phyloP scores from a whole-genome alignment of 2,329 filamentous ascomycete genomes.

The Venturia asperata region DNA sequence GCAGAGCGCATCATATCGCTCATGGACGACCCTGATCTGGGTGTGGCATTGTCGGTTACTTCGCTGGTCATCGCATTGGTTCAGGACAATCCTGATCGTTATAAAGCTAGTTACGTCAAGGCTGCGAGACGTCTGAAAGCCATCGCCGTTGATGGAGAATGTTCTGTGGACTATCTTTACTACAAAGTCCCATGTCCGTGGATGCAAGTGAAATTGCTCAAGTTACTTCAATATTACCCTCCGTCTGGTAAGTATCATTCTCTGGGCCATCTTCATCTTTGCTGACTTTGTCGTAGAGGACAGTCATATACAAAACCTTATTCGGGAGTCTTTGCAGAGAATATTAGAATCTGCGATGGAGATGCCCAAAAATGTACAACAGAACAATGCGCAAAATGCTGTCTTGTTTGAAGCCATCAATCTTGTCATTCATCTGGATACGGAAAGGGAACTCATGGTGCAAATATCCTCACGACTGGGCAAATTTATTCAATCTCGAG shows the following conservation, averaged over 20 bases:
- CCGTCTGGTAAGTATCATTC: constrained; percentile 63
- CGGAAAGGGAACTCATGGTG: constrained; percentile 88
- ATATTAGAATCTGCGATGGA: constrained; percentile 90
- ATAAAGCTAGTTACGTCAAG: constrained; percentile 90
- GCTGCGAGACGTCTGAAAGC: constrained; percentile 83
- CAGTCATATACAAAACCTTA: constrained; percentile 81
- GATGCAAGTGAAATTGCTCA: constrained; percentile 91
- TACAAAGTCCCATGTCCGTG: constrained; percentile 99
- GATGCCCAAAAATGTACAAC: constrained; percentile 94
- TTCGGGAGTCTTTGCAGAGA: constrained; percentile 82
- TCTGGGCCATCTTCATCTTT: not conserved
- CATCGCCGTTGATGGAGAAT: constrained; percentile 84
- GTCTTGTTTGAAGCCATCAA: constrained; percentile 98
- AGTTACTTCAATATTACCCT: constrained; percentile 90
- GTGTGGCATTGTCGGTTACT: constrained; percentile 89
- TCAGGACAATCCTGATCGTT: constrained; percentile 89
- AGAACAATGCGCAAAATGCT: constrained; percentile 98
- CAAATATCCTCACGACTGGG: constrained; percentile 87
- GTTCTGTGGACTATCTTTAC: constrained; percentile 86
- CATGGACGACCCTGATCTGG: constrained; percentile 93
- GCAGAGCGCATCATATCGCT: constrained; percentile 96
- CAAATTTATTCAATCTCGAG: constrained; percentile 91
- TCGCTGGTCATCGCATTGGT: constrained; percentile 91
- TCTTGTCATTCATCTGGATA: constrained; percentile 94
- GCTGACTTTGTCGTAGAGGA: constrained; percentile 57